A percentile compares a stretch with the other conserved stretches of the same genome.
phyloP scores from a whole-genome alignment of 2,329 filamentous ascomycete genomes.

The Neonectria hederae region DNA sequence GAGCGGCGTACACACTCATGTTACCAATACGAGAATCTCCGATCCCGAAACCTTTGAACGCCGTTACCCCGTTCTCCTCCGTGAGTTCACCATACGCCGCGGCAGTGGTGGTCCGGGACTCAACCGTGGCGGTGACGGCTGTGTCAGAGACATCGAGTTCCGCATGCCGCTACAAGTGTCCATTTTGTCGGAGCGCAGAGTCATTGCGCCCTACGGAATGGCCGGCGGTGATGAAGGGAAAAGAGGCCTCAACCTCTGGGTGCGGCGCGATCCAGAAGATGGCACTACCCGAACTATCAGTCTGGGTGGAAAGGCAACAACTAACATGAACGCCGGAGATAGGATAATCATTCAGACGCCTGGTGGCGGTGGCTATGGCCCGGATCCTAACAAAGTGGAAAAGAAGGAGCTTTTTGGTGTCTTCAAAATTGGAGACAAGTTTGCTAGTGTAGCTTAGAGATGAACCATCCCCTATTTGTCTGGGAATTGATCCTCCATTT shows the following conservation, averaged over 20 bases:
- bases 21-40: conserved; percentile 87
- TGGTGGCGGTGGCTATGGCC: conserved; percentile 43
- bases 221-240: conserved; percentile 11
- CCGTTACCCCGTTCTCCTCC: conserved; percentile 73
- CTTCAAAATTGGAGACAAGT: conserved; percentile 16
- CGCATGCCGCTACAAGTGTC: conserved; percentile 8
- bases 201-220: conserved; percentile 11
- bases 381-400: not conserved
- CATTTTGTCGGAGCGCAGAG: conserved; percentile 8
- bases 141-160: conserved; percentile 79
- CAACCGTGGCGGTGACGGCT: conserved; percentile 75
- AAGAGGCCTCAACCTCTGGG: conserved; percentile 5
- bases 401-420: conserved; percentile 4
- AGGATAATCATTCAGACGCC: conserved; percentile 12
- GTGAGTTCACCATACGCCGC: conserved; percentile 71
- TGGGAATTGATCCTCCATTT: not conserved
- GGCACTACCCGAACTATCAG: conserved; percentile 40
- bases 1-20: conserved; percentile 80
- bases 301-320: conserved; percentile 1
- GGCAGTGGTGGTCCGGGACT: conserved; percentile 65
- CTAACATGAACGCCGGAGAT: not conserved
- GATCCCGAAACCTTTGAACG: conserved; percentile 82
- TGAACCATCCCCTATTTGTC: not conserved
- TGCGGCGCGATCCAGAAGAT: conserved; percentile 15
- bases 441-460: not conserved